Evolutionary conservation across 2,329 filamentous ascomycete species (phyloP).

Genomic region (Pseudovirgaria hyperparasitica): DNA sequence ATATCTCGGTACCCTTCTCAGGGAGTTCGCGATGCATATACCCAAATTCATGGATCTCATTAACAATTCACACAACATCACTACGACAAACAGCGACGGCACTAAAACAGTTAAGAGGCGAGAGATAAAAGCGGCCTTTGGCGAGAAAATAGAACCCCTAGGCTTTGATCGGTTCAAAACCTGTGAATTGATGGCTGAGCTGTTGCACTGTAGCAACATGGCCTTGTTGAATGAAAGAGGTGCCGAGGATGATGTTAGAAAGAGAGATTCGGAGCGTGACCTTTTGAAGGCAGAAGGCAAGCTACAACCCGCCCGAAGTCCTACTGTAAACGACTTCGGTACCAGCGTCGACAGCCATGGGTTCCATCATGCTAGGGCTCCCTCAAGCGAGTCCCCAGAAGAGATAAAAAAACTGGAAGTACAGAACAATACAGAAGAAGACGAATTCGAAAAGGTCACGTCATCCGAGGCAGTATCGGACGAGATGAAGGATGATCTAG

Average conservation of each 20-base stretch:
- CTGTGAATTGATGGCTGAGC: slow-evolving; percentile 94
- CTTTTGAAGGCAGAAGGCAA: slow-evolving; percentile 65
- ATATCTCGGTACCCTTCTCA: slow-evolving; percentile 80
- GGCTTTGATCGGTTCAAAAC: slow-evolving; percentile 98
- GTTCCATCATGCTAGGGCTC: slow-evolving; percentile 36
- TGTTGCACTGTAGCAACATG: slow-evolving; percentile 98
- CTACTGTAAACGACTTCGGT: slow-evolving; percentile 44
- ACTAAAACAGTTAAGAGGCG: slow-evolving; percentile 54
- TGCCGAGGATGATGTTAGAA: slow-evolving; percentile 72
- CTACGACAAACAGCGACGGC: slow-evolving; percentile 42
- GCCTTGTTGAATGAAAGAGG: slow-evolving; percentile 83
- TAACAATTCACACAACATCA: slow-evolving; percentile 55
- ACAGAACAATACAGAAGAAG: slow-evolving; percentile 72
- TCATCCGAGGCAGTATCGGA: slow-evolving; percentile 58
- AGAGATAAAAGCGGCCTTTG: slow-evolving; percentile 76
- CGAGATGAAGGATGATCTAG: slow-evolving; percentile 36
- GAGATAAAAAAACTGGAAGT: slow-evolving; percentile 61
- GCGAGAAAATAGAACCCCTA: slow-evolving; percentile 78
- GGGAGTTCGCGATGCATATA: slow-evolving; percentile 80
- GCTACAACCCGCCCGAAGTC: slow-evolving; percentile 44
- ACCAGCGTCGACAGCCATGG: slow-evolving; percentile 40
- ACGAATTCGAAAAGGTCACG: slow-evolving; percentile 84
- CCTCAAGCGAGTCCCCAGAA: slow-evolving; percentile 43
- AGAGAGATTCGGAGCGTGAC: slow-evolving; percentile 70
- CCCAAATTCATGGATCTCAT: slow-evolving; percentile 91